phyloP scores from a whole-genome alignment of 164 flowering plant species.

The Piper betle region DNA sequence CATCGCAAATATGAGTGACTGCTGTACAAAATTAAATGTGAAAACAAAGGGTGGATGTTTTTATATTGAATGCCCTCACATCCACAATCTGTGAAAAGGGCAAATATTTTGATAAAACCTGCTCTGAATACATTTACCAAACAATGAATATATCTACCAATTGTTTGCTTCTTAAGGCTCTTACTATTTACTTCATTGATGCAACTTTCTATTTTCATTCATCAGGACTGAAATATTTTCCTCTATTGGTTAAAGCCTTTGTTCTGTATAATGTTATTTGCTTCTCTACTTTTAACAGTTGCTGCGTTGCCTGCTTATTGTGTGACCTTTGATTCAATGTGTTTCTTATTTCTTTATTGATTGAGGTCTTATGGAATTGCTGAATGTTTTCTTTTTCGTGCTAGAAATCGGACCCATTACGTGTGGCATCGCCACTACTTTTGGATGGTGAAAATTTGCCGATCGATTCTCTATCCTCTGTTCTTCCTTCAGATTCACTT shows the following conservation, averaged over 20 bases:
- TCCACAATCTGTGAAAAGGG: too few species aligned
- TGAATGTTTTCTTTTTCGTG: background rate
- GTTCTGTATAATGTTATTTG: too few species aligned
- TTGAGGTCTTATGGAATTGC: background rate
- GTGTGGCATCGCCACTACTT: conserved; percentile 37
- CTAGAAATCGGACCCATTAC: conserved; percentile 6
- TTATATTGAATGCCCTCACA: too few species aligned
- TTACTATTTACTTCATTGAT: background rate
- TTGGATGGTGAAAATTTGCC: conserved; percentile 31
- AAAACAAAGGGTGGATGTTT: too few species aligned
- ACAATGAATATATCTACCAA: too few species aligned
- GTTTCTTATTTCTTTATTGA: background rate
- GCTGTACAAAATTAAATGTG: too few species aligned
- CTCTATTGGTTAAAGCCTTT: background rate
- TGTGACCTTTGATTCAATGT: too few species aligned
- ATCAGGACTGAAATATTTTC: background rate
- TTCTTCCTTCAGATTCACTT: conserved; percentile 15
- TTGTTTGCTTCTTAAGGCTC: too few species aligned
- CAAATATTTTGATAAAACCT: too few species aligned
- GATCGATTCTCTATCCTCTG: conserved; percentile 41
- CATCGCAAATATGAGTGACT: too few species aligned
- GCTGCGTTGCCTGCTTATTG: background rate
- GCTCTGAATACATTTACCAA: too few species aligned
- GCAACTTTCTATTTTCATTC: background rate
- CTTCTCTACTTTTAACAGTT: too few species aligned